phyloP scores from a whole-genome alignment of 1,139 yeast species.

The Magnusiomyces clavatus region DNA sequence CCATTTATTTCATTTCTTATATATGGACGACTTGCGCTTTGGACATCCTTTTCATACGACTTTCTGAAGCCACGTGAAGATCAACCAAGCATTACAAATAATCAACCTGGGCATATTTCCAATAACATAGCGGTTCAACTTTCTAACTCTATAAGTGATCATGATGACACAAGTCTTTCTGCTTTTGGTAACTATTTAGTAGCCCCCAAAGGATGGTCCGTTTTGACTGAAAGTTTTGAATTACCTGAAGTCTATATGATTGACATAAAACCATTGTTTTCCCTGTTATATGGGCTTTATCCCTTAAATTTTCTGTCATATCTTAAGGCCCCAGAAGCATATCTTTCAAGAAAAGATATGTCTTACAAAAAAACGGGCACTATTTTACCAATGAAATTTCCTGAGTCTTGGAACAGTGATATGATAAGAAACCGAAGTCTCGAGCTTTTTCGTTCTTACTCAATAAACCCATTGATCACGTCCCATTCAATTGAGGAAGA shows the following conservation, averaged over 20 bases:
- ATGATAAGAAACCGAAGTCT: conserved; percentile 4
- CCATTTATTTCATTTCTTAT: conserved; percentile 41
- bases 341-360: background rate
- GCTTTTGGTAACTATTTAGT: background rate
- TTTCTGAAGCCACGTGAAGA: conserved; percentile 1
- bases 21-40: conserved; percentile 40
- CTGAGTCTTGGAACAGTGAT: conserved; percentile 8
- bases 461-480: conserved; percentile 10
- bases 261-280: conserved; percentile 32
- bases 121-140: background rate
- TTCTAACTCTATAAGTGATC: background rate
- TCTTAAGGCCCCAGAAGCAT: conserved; percentile 35
- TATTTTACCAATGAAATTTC: conserved; percentile 1
- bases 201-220: conserved; percentile 28
- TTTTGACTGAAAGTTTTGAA: conserved; percentile 20
- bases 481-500: conserved; percentile 10
- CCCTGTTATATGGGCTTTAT: conserved; percentile 53
- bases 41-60: conserved; percentile 25
- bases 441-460: conserved; percentile 5
- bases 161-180: background rate
- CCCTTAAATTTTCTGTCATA: conserved; percentile 46
- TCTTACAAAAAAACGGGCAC: background rate
- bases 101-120: background rate
- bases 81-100: background rate
- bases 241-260: conserved; percentile 21